Evolutionary conservation across 345 rosid species (phyloP).

Genomic region (Lumnitzera racemosa): DNA sequence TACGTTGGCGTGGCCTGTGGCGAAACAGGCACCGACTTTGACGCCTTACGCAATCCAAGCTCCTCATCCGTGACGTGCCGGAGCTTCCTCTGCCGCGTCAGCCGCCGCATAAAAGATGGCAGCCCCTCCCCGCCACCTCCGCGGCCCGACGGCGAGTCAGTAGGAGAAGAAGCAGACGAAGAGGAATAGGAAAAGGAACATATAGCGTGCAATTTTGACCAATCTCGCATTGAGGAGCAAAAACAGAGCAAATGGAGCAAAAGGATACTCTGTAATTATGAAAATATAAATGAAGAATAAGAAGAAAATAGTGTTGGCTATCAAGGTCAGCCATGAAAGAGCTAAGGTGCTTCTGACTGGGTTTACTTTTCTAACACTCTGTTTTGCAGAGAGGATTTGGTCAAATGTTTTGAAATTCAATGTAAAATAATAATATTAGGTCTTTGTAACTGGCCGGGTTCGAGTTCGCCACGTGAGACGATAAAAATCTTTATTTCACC

Average conservation of each 20-base stretch:
- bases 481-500: too few species aligned
- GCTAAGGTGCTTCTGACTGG: too few species aligned
- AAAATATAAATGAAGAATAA: too few species aligned
- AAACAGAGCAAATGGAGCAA: neutral
- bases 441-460: too few species aligned
- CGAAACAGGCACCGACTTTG: slow-evolving; percentile 21
- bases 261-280: neutral
- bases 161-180: slow-evolving; percentile 1
- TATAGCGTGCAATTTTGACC: neutral
- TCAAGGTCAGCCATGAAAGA: too few species aligned
- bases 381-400: too few species aligned
- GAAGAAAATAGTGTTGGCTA: too few species aligned
- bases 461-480: too few species aligned
- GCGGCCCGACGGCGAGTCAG: neutral
- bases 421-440: too few species aligned
- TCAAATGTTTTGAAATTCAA: too few species aligned
- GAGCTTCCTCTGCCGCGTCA: slow-evolving; percentile 47
- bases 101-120: slow-evolving; percentile 20
- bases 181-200: slow-evolving; percentile 4
- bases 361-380: too few species aligned
- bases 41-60: slow-evolving; percentile 21
- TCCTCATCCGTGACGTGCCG: slow-evolving; percentile 38
- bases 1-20: slow-evolving; percentile 17
- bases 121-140: slow-evolving; percentile 3
- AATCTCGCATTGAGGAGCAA: neutral